phyloP scores from a whole-genome alignment of 2,329 filamentous ascomycete species.

The Apiospora kogelbergensis region DNA sequence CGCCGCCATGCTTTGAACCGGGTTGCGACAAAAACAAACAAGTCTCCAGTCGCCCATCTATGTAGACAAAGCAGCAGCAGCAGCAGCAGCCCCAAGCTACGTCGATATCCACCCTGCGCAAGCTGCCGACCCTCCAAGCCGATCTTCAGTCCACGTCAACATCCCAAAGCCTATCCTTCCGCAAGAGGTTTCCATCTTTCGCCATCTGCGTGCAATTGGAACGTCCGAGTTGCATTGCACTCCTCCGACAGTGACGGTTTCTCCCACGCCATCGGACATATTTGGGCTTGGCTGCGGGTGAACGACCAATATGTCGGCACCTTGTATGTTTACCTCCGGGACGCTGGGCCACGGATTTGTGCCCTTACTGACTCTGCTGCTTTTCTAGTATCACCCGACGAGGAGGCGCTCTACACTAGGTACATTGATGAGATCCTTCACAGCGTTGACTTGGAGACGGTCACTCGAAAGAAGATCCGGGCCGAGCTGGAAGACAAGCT shows the following conservation, averaged over 20 bases:
- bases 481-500: conserved; percentile 54
- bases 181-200: neutral
- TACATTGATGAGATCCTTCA: conserved; percentile 62
- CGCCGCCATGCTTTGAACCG: neutral
- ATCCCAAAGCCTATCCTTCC: neutral
- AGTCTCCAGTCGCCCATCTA: neutral
- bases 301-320: neutral
- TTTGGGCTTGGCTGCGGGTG: conserved; percentile 3
- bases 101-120: conserved; percentile 1
- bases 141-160: neutral
- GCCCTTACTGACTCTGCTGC: conserved; percentile 3
- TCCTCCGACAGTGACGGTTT: neutral
- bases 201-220: neutral
- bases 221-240: neutral
- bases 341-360: neutral
- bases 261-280: neutral
- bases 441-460: conserved; percentile 59
- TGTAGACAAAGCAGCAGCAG: neutral
- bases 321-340: neutral
- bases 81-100: neutral
- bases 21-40: neutral
- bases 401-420: conserved; percentile 52
- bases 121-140: neutral
- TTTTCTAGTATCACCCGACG: conserved; percentile 48
- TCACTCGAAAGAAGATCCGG: conserved; percentile 63